Evolutionary conservation across 1,139 yeast genomes (phyloP), one percentile per base, ranked within the genome.

Genomic region (Lodderomyces beijingensis): DNA sequence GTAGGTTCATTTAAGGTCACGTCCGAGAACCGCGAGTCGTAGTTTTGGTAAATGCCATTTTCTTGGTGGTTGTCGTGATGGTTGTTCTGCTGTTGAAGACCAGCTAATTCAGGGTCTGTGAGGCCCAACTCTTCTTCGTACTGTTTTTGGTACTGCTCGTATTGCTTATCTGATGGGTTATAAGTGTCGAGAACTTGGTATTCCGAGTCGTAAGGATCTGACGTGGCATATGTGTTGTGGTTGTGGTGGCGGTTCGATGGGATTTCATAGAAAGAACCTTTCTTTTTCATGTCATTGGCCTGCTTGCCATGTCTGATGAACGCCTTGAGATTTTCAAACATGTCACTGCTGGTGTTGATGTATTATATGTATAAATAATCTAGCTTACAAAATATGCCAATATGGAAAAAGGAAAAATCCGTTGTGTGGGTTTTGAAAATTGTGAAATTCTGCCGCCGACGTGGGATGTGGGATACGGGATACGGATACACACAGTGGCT

Each of bases 301-400:
- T 83, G 86, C 47, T 77, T 81, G 21, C 95, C 94, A 47, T 84
- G 93, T 47, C 94, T 78, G 39, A 85, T 84, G 52, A 84, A 82
- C 46, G 87, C 86, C 56, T 79, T 80, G 40, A 84, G 63, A 51
- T 83, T 83, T 69, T 64, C 70, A 53, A 68, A 66, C 74, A 69
- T 68, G n/a, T n/a, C n/a, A n/a, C n/a, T n/a, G n/a, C n/a, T n/a
- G n/a, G n/a, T n/a, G n/a, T n/a, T n/a, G n/a, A n/a, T n/a, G n/a
- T n/a, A n/a, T n/a, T n/a, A n/a, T n/a, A n/a, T n/a, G n/a, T n/a
- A n/a, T n/a, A n/a, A n/a, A n/a, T n/a, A n/a, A n/a, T n/a, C n/a
- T n/a, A n/a, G n/a, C n/a, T n/a, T n/a, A n/a, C n/a, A n/a, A n/a
- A n/a, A n/a, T n/a, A n/a, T n/a, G n/a, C n/a, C n/a, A n/a, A n/a